These are phyloP conservation scores for Onygenales sp. DNA, from an alignment of 2,329 filamentous ascomycete genomes.

Conservation along the genomic window DNA sequence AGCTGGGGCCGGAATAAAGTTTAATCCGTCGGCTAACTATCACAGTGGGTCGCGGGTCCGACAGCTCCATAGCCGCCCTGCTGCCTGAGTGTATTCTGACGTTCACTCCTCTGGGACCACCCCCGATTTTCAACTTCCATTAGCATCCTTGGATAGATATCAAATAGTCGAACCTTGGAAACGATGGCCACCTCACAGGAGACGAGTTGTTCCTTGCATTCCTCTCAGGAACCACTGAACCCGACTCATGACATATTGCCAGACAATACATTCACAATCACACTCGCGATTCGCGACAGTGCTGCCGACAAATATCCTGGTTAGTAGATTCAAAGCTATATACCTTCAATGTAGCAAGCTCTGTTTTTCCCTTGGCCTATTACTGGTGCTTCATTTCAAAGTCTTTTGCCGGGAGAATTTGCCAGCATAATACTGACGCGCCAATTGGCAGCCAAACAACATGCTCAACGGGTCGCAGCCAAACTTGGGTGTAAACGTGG, in stretches of 20 bases:
- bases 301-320: conserved; percentile 34
- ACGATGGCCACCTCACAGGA: neutral
- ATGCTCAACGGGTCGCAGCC: conserved; percentile 38
- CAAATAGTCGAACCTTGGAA: neutral
- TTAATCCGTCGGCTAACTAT: too few relatives aligned
- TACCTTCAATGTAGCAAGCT: neutral
- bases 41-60: too few relatives aligned
- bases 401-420: neutral
- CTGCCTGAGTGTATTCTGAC: too few relatives aligned
- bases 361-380: neutral
- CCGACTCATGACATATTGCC: neutral
- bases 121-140: too few relatives aligned
- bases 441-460: conserved; percentile 36
- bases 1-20: too few relatives aligned
- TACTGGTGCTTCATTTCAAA: neutral
- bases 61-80: too few relatives aligned
- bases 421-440: neutral
- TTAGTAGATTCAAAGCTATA: conserved; percentile 11
- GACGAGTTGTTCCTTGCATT: neutral
- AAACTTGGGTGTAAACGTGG: conserved; percentile 32
- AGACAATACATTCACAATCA: conserved; percentile 19
- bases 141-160: neutral
- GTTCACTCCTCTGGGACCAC: too few relatives aligned
- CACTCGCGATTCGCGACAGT: conserved; percentile 18
- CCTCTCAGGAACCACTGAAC: neutral